Percentiles rank a stretch among this genome's conserved stretches.
Conservation (phyloP, 2,329 filamentous ascomycete genomes). For the Camptophora hylomeconis region DNA sequence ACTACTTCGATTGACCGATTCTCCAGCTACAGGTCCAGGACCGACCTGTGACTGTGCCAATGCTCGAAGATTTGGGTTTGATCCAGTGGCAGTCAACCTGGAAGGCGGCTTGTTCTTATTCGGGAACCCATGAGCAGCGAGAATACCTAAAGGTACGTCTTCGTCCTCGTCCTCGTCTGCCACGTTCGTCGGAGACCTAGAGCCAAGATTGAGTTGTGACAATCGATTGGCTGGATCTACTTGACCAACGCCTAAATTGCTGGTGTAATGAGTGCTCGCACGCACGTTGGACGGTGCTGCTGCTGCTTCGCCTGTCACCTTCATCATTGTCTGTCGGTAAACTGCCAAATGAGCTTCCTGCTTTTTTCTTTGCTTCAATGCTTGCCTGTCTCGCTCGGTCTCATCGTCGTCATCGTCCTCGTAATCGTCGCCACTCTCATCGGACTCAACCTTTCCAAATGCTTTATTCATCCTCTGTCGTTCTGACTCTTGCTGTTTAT, state of each 20-base stretch:
- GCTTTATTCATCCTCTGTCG: constrained; percentile 42
- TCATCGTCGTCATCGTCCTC: constrained; percentile 71
- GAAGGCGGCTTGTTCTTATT: constrained; percentile 63
- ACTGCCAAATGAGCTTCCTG: constrained; percentile 84
- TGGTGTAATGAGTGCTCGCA: constrained; percentile 6
- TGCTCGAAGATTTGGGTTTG: constrained; percentile 52
- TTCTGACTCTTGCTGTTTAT: constrained; percentile 56
- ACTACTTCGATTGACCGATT: constrained; percentile 31
- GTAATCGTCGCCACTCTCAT: constrained; percentile 48
- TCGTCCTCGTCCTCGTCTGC: constrained; percentile 63
- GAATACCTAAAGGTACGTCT: constrained; percentile 72
- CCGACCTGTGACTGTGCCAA: constrained; percentile 28
- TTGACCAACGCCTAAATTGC: constrained; percentile 19
- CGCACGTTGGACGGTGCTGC: constrained; percentile 30
- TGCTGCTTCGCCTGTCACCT: constrained; percentile 64
- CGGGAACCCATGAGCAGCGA: constrained; percentile 81
- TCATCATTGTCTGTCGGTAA: constrained; percentile 93
- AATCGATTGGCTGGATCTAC: constrained; percentile 18
- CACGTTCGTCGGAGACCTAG: constrained; percentile 24
- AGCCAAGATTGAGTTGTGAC: constrained; percentile 22
- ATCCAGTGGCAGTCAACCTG: constrained; percentile 49
- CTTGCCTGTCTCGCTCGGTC: constrained; percentile 57
- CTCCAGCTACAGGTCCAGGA: constrained; percentile 44
- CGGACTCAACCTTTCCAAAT: constrained; percentile 33
- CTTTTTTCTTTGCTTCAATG: constrained; percentile 66